Evolutionary conservation across 2,329 filamentous ascomycete genomes (phyloP), one percentile per base, ranked within the genome.

Genomic region (Parasarocladium wereldwijsianum): DNA sequence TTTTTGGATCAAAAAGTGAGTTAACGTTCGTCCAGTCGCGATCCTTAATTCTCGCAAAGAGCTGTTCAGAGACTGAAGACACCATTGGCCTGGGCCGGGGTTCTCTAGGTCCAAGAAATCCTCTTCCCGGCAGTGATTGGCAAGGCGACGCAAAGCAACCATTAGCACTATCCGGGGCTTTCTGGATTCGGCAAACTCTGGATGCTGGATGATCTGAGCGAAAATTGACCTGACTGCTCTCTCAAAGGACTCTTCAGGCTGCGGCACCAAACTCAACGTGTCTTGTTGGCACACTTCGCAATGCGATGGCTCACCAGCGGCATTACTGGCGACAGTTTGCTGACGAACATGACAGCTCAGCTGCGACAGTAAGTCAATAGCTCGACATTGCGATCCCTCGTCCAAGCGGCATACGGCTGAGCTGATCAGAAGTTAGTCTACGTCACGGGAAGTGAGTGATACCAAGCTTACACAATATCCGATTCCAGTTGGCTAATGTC

Each of bases 1-100:
- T 16, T 29, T 25, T 5, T 17, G 20, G 6, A n/a, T 14, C 20
- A 86, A 54, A 47, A 90, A 92, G 0, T 64, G 58, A 27, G 73
- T 62, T 16, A 87, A 48, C 1, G 76, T 71, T 35, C 70, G 66
- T 20, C 78, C 80, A 34, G 86, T 80, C 21, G 78, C 78, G 41
- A 94, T 70, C 18, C 87, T 75, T 17, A 96, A 58, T 48, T 96
- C 90, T 45, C 87, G 70, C 13, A 84, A 52, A 2, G 86, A 92
- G 50, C 86, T 93, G 38, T 77, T 76, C 22, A 96, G 58, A 1
- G 79, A 83, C 40, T 78, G 71, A 4, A 94, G 57, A 44, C 84
- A 86, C 70, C 82, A 87, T 43, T 86, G 76, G 0, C 82, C 85
- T 23, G 83, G 56, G 1, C 57, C 49, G 7, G 82, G 85, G 2